Evolutionary conservation across 2,329 filamentous ascomycete species (phyloP), one percentile per base, ranked within the genome.

Genomic region (Apiospora aurea): DNA sequence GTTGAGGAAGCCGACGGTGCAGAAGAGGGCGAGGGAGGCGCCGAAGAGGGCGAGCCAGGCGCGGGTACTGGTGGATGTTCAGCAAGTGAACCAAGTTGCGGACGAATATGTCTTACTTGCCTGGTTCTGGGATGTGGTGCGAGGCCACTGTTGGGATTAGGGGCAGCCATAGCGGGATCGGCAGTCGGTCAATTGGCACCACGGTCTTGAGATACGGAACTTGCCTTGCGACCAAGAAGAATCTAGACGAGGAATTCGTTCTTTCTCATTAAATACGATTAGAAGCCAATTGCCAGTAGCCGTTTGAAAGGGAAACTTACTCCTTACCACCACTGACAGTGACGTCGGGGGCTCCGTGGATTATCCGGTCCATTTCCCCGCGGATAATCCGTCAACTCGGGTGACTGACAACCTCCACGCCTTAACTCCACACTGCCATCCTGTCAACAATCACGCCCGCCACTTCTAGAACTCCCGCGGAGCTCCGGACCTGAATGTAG

Each of bases 1-100:
- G 71, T 87, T 87, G 71, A 87, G 83, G 18, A 87, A 77, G 14
- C 82, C 79, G 84, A 85, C 87, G 76, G 84, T 85, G 74, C 86
- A 85, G 73, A 87, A 85, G 72, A 85, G 85, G 14, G 84, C 74
- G 67, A 85, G 81, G 70, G 83, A 85, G 0, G 84, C 82, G 0
- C 83, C 83, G 10, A 83, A 47, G 4, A 86, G 84, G 74, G 86
- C 84, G 38, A 83, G 77, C 85, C 85, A 87, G 69, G 84, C 80
- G 18, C 73, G 73, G 26, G 71, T 76, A 34, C 67, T 69, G 11
- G 3, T 46, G 34, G 21, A 38, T 16, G 24, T 0, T 44, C 18
- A 13, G 34, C 43, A 24, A 44, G 64, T n/a, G 21, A 6, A 26
- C 16, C n/a, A 24, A 21, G 24, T 21, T 14, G 21, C n/a, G 13